A percentile compares a stretch with the other conserved stretches of the same genome.
phyloP scores from a whole-genome alignment of 768 basidiomycete species.

The Phylloporus sp. region DNA sequence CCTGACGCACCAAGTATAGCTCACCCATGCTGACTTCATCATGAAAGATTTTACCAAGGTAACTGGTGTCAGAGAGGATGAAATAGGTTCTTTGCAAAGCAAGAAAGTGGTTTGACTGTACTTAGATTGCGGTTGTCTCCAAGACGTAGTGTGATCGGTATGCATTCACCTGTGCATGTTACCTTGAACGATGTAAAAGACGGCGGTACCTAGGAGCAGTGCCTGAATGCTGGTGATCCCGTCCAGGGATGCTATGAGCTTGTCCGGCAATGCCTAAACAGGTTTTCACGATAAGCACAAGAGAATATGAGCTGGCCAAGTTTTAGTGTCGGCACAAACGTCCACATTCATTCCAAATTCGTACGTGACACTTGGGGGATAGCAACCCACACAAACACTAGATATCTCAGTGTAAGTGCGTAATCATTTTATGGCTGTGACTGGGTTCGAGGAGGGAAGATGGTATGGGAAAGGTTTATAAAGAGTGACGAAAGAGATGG shows the following conservation, averaged over 20 bases:
- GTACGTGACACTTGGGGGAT: too few species aligned
- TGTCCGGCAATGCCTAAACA: too few species aligned
- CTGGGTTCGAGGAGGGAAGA: neutral
- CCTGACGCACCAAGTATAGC: slow-evolving; percentile 36
- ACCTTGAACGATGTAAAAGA: too few species aligned
- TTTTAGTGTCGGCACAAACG: neutral
- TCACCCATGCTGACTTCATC: slow-evolving; percentile 63
- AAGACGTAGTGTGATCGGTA: neutral
- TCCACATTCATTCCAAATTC: neutral
- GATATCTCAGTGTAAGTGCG: too few species aligned
- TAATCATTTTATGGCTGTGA: neutral
- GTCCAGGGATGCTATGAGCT: too few species aligned
- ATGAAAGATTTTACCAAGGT: slow-evolving; percentile 69
- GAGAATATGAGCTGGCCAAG: neutral
- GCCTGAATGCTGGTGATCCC: too few species aligned
- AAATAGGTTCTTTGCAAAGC: slow-evolving; percentile 28
- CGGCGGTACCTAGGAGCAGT: too few species aligned
- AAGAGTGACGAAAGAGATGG: slow-evolving; percentile 6
- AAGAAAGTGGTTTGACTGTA: slow-evolving; percentile 13
- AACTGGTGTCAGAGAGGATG: slow-evolving; percentile 56
- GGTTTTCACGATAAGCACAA: too few species aligned
- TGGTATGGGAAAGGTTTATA: neutral
- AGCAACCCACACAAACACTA: neutral
- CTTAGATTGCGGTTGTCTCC: neutral
- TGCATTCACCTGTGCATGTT: too few species aligned